phyloP scores from a whole-genome alignment of 495 filamentous ascomycete species.

The Neurospora terricola region DNA sequence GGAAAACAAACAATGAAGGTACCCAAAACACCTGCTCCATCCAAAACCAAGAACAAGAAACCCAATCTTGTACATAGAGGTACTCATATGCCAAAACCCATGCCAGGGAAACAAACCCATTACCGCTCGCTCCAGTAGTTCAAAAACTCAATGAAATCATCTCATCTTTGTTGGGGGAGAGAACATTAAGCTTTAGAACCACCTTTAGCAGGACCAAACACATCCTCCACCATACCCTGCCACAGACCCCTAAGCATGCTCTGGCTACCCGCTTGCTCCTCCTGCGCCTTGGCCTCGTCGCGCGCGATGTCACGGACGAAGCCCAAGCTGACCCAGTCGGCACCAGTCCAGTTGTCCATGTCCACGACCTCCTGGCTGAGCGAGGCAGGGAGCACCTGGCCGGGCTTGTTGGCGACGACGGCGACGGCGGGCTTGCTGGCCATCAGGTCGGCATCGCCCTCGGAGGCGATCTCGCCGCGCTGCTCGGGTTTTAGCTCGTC shows the following conservation, averaged over 20 bases:
- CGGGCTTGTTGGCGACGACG: conserved; percentile 36
- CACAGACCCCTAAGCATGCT: conserved; percentile 36
- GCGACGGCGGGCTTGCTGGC: conserved; percentile 20
- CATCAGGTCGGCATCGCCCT: conserved; percentile 26
- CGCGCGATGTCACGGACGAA: conserved; percentile 26
- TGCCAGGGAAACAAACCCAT: background rate
- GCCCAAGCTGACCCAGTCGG: conserved; percentile 39
- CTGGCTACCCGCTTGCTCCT: conserved; percentile 16
- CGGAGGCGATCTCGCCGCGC: conserved; percentile 8
- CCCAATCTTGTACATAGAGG: background rate
- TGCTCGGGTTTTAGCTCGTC: background rate
- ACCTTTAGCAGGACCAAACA: conserved; percentile 17
- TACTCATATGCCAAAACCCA: background rate
- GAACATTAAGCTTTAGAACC: background rate
- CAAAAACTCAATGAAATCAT: background rate
- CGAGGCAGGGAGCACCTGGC: conserved; percentile 28
- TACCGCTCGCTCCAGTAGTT: background rate
- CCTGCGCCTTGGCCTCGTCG: conserved; percentile 7
- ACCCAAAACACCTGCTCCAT: background rate
- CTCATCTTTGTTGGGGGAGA: background rate
- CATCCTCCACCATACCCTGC: conserved; percentile 37
- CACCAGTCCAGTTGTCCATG: conserved; percentile 27
- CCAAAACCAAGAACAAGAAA: background rate
- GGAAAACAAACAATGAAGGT: background rate
- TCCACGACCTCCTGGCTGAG: conserved; percentile 25